phyloP scores from a whole-genome alignment of 805 yeast genomes.

The Monosporozyma yasuniensis region DNA sequence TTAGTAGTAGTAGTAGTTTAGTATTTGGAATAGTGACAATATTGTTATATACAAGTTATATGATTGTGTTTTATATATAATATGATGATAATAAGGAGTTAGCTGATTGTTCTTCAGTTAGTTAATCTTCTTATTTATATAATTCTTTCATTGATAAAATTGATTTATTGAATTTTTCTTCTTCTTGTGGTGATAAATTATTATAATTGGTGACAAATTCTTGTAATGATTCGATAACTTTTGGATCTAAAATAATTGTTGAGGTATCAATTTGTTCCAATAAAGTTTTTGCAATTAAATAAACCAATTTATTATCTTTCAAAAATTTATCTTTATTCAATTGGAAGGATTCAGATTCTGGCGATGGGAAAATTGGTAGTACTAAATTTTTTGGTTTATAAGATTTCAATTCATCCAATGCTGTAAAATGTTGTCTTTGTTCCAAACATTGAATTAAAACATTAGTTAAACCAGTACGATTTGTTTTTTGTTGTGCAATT shows the following conservation, averaged over 20 bases:
- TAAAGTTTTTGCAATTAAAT: slow-evolving; percentile 3
- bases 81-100: neutral
- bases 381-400: neutral
- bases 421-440: slow-evolving; percentile 4
- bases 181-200: neutral
- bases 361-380: neutral
- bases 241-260: neutral
- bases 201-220: neutral
- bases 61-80: neutral
- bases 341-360: neutral
- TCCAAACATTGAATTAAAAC: slow-evolving; percentile 10
- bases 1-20: no score
- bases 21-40: neutral
- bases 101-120: neutral
- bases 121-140: neutral
- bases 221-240: slow-evolving; percentile 1
- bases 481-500: slow-evolving; percentile 10
- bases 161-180: neutral
- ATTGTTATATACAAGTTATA: neutral
- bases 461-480: slow-evolving; percentile 20
- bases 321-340: neutral
- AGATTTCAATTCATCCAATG: neutral
- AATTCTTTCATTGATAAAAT: neutral
- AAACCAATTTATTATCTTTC: neutral
- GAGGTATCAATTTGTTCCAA: neutral